Evolutionary conservation across 148 eudicot species (phyloP), one percentile per base, ranked within the genome.

Genomic region (Spergularia bocconei): DNA sequence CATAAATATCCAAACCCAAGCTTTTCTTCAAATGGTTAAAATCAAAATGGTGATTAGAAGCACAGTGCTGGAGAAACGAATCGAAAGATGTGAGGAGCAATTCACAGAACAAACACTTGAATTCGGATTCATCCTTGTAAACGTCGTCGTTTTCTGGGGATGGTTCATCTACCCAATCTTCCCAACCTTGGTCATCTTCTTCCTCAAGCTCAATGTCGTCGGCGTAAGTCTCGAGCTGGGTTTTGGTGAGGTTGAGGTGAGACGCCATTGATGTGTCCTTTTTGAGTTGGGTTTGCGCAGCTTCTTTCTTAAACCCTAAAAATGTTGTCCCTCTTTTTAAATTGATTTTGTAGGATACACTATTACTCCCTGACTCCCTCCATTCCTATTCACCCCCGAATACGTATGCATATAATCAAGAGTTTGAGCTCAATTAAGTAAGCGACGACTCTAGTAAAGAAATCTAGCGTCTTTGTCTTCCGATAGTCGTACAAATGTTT

Each of bases 61-160:
- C 16, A 77, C 92, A 92, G 73, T 94, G 98, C 21, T 86, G 81
- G 48, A 91, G 85, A 50, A 94, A 84, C 5, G 70, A 76, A 62
- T 58, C 36, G 71, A 60, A 67, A 19, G 92, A 84, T 48, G 17
- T 39, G 77, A 78, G 84, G 0, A 36, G 57, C 36, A 80, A 77
- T n/a, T 88, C 88, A 59, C 98, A 94, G 75, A 94, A 94, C 78
- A 94, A 82, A 74, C 98, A 92, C 77, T 85, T 86, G 78, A 91
- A 55, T 1, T 80, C 69, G 0, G 85, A 53, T 63, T 79, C 84
- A 7, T 67, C 12, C 20, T 67, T 29, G 36, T 29, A 29, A 29
- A 44, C 79, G 7, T 73, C 75, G n/a, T 51, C 87, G 47, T 79
- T 82, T 14, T 71, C 88, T 29, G 79, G 88, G 5, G 75, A 83